These are phyloP conservation scores for Tilletia indica DNA, from an alignment of 1,284 basidiomycete species.

Conservation along the genomic window DNA sequence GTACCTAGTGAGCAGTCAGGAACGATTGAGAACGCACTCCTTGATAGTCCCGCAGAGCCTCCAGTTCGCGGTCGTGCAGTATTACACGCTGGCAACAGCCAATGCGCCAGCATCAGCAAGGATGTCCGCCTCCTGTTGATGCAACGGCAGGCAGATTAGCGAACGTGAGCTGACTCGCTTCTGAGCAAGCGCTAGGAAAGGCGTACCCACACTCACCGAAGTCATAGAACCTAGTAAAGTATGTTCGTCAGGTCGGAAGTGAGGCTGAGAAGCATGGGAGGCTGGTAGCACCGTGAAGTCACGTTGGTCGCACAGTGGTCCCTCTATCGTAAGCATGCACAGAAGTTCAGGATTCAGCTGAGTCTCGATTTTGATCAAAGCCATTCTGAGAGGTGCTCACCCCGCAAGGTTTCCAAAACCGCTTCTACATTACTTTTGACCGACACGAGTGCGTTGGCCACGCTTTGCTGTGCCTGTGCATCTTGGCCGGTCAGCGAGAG, in stretches of 20 bases:
- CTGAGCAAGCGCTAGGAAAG: too few species aligned
- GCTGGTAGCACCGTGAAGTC: constrained; percentile 14
- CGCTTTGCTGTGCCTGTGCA: background rate
- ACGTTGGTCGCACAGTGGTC: constrained; percentile 3
- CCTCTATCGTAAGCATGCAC: background rate
- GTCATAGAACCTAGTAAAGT: background rate
- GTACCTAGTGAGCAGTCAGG: too few species aligned
- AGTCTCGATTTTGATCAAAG: background rate
- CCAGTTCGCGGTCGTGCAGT: background rate
- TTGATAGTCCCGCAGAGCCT: background rate
- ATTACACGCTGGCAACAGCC: background rate
- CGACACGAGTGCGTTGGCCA: background rate
- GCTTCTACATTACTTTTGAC: background rate
- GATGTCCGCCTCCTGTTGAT: constrained; percentile 5
- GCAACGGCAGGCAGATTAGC: background rate
- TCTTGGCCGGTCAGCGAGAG: background rate
- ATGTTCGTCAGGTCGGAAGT: background rate
- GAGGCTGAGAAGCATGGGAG: background rate
- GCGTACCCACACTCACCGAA: too few species aligned
- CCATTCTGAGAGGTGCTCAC: background rate
- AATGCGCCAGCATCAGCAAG: background rate
- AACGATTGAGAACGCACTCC: background rate
- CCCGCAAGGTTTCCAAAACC: background rate
- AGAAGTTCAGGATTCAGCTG: too few species aligned
- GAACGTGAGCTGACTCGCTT: too few species aligned